phyloP scores from a whole-genome alignment of 179 eudicot genomes.

The Camellia oleifera region DNA sequence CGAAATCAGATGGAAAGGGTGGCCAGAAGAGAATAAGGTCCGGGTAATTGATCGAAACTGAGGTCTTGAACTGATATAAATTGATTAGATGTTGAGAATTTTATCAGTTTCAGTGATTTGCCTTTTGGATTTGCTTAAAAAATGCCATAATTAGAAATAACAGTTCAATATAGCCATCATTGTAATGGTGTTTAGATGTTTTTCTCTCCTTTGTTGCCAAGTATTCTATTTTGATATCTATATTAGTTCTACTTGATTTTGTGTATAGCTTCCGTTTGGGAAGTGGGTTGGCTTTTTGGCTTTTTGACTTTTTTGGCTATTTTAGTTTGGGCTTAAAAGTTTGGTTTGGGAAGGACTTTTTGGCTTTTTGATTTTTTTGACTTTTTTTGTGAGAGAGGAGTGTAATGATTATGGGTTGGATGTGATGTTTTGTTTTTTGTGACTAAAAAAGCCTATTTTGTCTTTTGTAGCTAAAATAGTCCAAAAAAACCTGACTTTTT shows the following conservation, averaged over 20 bases:
- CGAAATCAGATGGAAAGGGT: slow-evolving; percentile 28
- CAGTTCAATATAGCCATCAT: slow-evolving; percentile 7
- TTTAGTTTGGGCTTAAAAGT: no score
- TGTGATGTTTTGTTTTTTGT: no score
- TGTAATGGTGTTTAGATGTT: slow-evolving; percentile 3
- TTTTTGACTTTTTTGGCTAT: no score
- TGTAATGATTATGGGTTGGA: no score
- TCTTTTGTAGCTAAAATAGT: no score
- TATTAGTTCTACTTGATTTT: background rate
- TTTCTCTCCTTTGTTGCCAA: background rate
- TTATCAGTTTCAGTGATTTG: background rate
- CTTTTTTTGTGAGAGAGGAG: no score
- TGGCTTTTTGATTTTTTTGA: no score
- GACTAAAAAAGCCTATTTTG: no score
- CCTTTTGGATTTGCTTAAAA: background rate
- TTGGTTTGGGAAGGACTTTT: no score
- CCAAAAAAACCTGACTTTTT: no score
- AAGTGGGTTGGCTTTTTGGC: no score
- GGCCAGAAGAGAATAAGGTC: slow-evolving; percentile 37
- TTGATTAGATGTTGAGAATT: background rate
- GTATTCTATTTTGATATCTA: background rate
- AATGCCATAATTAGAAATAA: background rate
- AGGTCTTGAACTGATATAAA: background rate
- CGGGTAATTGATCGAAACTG: slow-evolving; percentile 15
- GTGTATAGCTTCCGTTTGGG: background rate